Conservation (phyloP, 2,329 filamentous ascomycete species). For the Penicillium sp. region DNA sequence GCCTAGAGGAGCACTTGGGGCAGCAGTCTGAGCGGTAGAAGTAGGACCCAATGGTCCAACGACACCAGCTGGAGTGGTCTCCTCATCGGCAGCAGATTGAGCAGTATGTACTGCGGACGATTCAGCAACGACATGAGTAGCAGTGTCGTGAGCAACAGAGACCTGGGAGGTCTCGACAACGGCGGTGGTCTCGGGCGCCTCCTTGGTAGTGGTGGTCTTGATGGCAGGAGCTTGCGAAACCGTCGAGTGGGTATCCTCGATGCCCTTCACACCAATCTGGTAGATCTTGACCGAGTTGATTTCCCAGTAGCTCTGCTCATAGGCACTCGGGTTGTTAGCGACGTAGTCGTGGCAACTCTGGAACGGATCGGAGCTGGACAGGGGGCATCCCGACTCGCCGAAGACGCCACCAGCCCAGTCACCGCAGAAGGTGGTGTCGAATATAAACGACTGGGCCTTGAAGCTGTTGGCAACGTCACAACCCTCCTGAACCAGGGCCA, state of each 20-base stretch:
- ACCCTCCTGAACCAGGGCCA: slow-evolving; percentile 42
- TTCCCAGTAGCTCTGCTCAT: slow-evolving; percentile 71
- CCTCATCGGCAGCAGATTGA: neutral
- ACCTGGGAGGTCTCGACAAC: neutral
- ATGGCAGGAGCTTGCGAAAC: slow-evolving; percentile 1
- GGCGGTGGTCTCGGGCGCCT: neutral
- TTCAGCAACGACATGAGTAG: neutral
- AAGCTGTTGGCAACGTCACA: slow-evolving; percentile 43
- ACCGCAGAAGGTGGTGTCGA: slow-evolving; percentile 54
- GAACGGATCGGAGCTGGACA: slow-evolving; percentile 60
- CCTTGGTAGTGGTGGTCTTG: neutral
- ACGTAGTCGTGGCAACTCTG: slow-evolving; percentile 67
- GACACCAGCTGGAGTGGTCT: neutral
- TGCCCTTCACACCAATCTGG: slow-evolving; percentile 23
- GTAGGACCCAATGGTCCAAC: neutral
- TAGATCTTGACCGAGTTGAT: slow-evolving; percentile 70
- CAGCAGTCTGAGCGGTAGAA: neutral
- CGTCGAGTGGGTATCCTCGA: slow-evolving; percentile 3
- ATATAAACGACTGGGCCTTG: slow-evolving; percentile 41
- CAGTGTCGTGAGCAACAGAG: neutral
- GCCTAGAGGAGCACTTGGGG: neutral
- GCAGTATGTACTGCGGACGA: neutral
- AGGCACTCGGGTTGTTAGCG: slow-evolving; percentile 62
- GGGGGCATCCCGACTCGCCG: slow-evolving; percentile 48
- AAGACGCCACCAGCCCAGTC: slow-evolving; percentile 52